Evolutionary conservation across 306 rosid species (phyloP).

Genomic region (Cucumis hystrix): DNA sequence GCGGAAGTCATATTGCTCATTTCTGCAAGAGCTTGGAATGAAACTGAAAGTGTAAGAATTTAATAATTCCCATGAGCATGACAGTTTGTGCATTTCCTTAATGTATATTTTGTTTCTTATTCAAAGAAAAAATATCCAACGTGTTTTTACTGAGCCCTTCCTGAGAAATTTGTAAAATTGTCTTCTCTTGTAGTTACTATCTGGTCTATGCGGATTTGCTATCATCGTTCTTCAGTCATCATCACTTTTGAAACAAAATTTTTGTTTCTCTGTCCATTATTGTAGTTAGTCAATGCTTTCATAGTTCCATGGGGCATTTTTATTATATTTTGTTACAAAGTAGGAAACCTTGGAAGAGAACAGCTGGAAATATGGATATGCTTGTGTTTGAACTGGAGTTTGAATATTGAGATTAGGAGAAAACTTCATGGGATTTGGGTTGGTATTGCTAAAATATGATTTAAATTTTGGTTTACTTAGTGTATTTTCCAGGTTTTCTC

Average conservation of each 20-base stretch:
- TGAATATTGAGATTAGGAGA: not conserved
- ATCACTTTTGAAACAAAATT: not conserved
- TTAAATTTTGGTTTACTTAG: not conserved
- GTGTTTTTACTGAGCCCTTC: not conserved
- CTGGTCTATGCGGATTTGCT: not conserved
- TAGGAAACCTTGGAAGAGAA: not conserved
- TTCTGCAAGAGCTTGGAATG: conserved; percentile 33
- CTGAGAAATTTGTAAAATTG: not conserved
- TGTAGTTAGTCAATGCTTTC: not conserved
- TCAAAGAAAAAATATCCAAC: not conserved
- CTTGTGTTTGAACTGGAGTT: not conserved
- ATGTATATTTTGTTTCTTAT: not conserved
- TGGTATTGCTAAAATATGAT: not conserved
- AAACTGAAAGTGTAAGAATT: conserved; percentile 35
- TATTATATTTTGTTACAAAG: not conserved
- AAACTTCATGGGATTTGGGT: not conserved
- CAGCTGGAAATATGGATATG: not conserved
- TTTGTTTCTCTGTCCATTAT: not conserved
- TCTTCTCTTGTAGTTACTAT: not conserved
- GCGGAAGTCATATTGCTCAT: conserved; percentile 32
- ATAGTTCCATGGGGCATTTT: not conserved
- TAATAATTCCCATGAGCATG: not conserved
- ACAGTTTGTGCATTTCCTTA: not conserved
- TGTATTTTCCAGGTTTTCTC: not conserved
- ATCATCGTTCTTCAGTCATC: not conserved